Evolutionary conservation across 2,329 filamentous ascomycete genomes (phyloP), one percentile per base, ranked within the genome.

Genomic region (Magnaporthiopsis poae): DNA sequence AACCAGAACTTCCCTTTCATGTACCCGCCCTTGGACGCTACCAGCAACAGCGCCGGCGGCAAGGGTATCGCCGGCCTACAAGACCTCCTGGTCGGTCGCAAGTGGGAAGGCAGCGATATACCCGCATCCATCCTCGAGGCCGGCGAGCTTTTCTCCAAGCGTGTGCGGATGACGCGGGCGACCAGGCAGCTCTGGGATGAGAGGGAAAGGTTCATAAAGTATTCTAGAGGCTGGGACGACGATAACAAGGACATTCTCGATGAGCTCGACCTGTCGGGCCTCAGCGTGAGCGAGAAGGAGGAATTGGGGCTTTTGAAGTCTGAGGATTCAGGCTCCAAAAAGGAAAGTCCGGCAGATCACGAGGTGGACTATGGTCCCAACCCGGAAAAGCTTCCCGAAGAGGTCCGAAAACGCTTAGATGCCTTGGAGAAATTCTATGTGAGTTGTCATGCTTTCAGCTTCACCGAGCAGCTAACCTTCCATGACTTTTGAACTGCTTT

Each of bases 1-100:
- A 99, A 99, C 74, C 95, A 99, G 72, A 95, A 97, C 74, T 98
- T 99, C 70, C 95, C 95, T 0, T 98, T 99, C 74, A 88, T 99
- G 79, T 99, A 99, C 71, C 95, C 95, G 1, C 95, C 95, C 1
- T 80, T 97, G 25, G 94, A 97, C 76, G 89, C 88, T 69, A 89
- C 87, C 31, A 96, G 92, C 77, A 96, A 96, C 74, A 90, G 89
- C 71, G 88, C 94, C 56, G 94, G 95, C 64, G 94, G 94, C 0
- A 97, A 96, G 74, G 93, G 93, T 15, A 86, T 84, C 27, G 90
- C 92, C 7, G 90, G 90, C 60, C 78, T 93, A 61, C 91, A 96
- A 74, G 90, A 94, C 71, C 77, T 86, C 25, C 80, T 96, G 29
- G 91, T 96, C 3, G 91, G 91, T 18, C 86, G 91, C 59, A 90